phyloP scores from a whole-genome alignment of 805 yeast species.

The Saccharomycopsis fibuligera region DNA sequence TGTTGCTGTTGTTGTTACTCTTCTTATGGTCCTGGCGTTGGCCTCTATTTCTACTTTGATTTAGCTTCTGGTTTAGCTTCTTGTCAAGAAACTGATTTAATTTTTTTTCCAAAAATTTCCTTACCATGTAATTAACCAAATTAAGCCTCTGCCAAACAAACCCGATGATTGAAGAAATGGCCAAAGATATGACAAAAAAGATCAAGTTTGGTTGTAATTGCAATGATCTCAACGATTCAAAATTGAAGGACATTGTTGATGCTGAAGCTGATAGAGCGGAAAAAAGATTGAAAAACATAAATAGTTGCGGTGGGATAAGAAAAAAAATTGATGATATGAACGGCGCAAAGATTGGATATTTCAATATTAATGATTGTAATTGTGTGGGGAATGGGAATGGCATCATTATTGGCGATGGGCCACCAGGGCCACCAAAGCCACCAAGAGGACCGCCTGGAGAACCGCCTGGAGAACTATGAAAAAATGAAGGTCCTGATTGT shows the following conservation, averaged over 20 bases:
- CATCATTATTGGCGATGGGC: too few relatives aligned
- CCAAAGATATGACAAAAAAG: background rate
- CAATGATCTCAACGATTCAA: too few relatives aligned
- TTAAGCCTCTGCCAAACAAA: background rate
- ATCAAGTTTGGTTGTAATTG: background rate
- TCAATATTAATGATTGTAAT: background rate
- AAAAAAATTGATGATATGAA: background rate
- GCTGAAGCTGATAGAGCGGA: background rate
- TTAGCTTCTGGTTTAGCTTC: too few relatives aligned
- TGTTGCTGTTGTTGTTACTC: too few relatives aligned
- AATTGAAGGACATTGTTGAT: background rate
- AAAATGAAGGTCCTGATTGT: too few relatives aligned
- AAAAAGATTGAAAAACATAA: background rate
- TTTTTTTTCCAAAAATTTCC: background rate
- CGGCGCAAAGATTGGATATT: background rate
- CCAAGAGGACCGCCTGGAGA: too few relatives aligned
- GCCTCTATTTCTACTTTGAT: too few relatives aligned
- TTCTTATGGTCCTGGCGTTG: too few relatives aligned
- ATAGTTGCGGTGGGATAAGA: slow-evolving; percentile 1
- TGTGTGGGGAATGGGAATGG: background rate
- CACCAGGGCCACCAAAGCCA: too few relatives aligned
- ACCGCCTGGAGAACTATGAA: too few relatives aligned
- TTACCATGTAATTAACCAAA: background rate
- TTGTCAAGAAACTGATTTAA: too few relatives aligned
- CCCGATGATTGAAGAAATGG: background rate